phyloP scores from a whole-genome alignment of 768 basidiomycete genomes.

The Mrakia gelida region DNA sequence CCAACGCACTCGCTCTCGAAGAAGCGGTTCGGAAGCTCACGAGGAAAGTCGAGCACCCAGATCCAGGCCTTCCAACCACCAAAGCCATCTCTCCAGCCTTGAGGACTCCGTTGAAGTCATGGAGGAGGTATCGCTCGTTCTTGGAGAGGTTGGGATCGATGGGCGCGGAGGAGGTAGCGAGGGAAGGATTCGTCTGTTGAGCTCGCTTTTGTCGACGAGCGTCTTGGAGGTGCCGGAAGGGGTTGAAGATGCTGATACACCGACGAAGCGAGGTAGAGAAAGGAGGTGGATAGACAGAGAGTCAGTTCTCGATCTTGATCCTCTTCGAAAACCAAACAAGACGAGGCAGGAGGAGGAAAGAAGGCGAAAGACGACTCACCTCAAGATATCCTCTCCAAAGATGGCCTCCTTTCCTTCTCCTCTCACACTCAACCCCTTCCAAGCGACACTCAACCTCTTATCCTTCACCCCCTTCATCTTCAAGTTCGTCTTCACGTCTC shows the following conservation, averaged over 20 bases:
- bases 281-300: not conserved
- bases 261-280: not conserved
- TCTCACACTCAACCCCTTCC: constrained; percentile 64
- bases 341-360: not conserved
- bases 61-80: constrained; percentile 28
- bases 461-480: constrained; percentile 62
- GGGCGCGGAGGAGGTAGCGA: not conserved
- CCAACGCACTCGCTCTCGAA: not conserved
- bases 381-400: constrained; percentile 36
- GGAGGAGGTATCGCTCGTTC: constrained; percentile 27
- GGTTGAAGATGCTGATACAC: constrained; percentile 30
- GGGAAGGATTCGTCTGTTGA: not conserved
- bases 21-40: constrained; percentile 1
- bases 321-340: not conserved
- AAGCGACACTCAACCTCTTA: constrained; percentile 71
- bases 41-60: constrained; percentile 31
- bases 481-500: constrained; percentile 62
- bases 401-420: constrained; percentile 50
- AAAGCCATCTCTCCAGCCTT: constrained; percentile 33
- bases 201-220: constrained; percentile 7
- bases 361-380: constrained; percentile 5
- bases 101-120: constrained; percentile 25
- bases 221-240: constrained; percentile 16
- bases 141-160: constrained; percentile 3
- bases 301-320: not conserved